phyloP scores from a whole-genome alignment of 2,329 filamentous ascomycete genomes.

The Conoideocrella luteorostrata region DNA sequence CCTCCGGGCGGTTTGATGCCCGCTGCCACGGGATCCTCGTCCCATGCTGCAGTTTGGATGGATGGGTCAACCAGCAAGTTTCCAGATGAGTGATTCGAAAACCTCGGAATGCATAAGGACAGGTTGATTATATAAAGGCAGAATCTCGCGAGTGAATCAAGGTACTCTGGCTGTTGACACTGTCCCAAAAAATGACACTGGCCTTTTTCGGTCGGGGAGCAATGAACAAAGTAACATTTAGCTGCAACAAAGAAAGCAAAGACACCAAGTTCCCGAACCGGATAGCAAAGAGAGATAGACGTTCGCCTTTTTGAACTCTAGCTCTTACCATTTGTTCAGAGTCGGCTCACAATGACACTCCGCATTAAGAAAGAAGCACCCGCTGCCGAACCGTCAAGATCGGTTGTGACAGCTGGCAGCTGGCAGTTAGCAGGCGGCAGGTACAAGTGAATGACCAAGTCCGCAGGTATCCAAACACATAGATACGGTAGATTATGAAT shows the following conservation, averaged over 20 bases:
- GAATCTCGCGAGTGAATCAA: background rate
- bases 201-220: background rate
- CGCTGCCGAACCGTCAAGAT: background rate
- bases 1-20: conserved; percentile 30
- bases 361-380: conserved; percentile 4
- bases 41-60: conserved; percentile 25
- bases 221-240: background rate
- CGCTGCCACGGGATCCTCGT: conserved; percentile 29
- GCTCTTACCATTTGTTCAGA: conserved; percentile 9
- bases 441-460: too few species aligned
- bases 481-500: too few species aligned
- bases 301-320: background rate
- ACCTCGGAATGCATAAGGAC: background rate
- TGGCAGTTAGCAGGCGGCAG: background rate
- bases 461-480: too few species aligned
- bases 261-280: background rate
- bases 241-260: background rate
- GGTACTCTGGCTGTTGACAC: background rate
- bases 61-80: conserved; percentile 1
- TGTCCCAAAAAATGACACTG: background rate
- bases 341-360: conserved; percentile 7
- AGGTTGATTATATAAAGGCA: background rate
- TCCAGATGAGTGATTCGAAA: conserved; percentile 5
- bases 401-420: conserved; percentile 6
- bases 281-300: background rate